Conservation (phyloP, 208 protist species). For the Trypanosoma mega region DNA sequence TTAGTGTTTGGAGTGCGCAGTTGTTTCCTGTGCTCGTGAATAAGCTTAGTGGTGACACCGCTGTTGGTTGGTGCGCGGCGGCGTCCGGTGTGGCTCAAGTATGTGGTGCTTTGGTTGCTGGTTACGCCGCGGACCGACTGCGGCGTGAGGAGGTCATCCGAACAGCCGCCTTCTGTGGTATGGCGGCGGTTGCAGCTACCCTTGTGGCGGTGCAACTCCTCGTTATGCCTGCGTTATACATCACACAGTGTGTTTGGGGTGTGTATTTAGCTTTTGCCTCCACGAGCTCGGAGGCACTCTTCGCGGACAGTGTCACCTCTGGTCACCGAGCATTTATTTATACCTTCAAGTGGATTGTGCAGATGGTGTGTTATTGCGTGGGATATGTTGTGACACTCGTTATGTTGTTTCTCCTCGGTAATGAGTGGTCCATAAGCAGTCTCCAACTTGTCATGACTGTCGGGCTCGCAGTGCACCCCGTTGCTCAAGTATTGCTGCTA, state of each 20-base stretch:
- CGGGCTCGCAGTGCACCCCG: slow-evolving; percentile 30
- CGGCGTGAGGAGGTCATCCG: slow-evolving; percentile 35
- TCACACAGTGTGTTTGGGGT: slow-evolving; percentile 43
- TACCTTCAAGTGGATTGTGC: slow-evolving; percentile 71
- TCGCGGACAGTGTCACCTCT: slow-evolving; percentile 55
- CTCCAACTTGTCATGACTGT: slow-evolving; percentile 31
- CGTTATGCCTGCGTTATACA: slow-evolving; percentile 16
- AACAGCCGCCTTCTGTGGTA: slow-evolving; percentile 25
- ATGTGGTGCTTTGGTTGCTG: slow-evolving; percentile 28
- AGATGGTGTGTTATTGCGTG: slow-evolving; percentile 52
- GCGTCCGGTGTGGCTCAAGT: slow-evolving; percentile 43
- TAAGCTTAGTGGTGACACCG: slow-evolving; percentile 22
- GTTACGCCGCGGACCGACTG: slow-evolving; percentile 14
- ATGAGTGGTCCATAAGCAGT: slow-evolving; percentile 33
- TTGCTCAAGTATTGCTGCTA: slow-evolving; percentile 22
- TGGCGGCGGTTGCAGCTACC: slow-evolving; percentile 16
- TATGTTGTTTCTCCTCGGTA: slow-evolving; percentile 35
- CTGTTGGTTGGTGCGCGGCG: slow-evolving; percentile 33
- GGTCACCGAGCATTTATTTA: slow-evolving; percentile 45
- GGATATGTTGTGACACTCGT: slow-evolving; percentile 39
- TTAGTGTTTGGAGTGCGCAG: slow-evolving; percentile 38
- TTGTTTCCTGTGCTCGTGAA: slow-evolving; percentile 45
- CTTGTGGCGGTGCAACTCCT: slow-evolving; percentile 4
- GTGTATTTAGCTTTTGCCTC: slow-evolving; percentile 38
- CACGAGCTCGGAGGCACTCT: slow-evolving; percentile 58